Evolutionary conservation across 768 basidiomycete genomes (phyloP).

Genomic region (Pleurotus salmoneostramineus): DNA sequence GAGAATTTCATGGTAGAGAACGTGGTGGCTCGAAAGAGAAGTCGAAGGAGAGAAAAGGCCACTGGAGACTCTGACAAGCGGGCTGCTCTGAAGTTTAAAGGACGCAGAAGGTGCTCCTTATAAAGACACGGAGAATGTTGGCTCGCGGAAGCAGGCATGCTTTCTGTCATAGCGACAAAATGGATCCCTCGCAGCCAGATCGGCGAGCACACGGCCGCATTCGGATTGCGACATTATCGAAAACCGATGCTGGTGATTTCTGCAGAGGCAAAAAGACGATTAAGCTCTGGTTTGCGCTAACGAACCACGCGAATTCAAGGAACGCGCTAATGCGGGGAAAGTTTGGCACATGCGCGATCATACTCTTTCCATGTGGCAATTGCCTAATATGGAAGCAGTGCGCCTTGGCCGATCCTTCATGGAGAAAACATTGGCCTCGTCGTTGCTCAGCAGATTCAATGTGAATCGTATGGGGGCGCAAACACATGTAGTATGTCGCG

Average conservation of each 20-base stretch:
- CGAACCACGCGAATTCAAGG: constrained; percentile 4
- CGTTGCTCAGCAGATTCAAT: background rate
- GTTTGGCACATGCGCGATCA: background rate
- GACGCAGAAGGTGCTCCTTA: background rate
- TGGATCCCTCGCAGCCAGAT: background rate
- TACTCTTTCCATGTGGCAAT: background rate
- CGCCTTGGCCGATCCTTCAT: background rate
- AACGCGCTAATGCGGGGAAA: background rate
- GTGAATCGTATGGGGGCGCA: background rate
- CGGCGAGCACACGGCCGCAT: background rate
- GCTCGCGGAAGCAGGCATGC: constrained; percentile 5
- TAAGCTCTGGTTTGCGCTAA: background rate
- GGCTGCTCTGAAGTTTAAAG: background rate
- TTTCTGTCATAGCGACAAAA: constrained; percentile 8
- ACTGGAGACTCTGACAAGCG: constrained; percentile 1
- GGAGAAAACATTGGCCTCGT: background rate
- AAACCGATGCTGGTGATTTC: constrained; percentile 4
- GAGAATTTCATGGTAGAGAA: constrained; percentile 8
- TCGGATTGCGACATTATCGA: constrained; percentile 1
- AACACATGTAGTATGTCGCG: constrained; percentile 1
- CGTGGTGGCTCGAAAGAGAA: constrained; percentile 3
- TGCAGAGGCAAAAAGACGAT: background rate
- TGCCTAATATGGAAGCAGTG: background rate
- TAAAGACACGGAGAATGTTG: constrained; percentile 7
- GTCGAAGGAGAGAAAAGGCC: constrained; percentile 3